phyloP scores from a whole-genome alignment of 345 rosid genomes.

The Lepidium aucheri region DNA sequence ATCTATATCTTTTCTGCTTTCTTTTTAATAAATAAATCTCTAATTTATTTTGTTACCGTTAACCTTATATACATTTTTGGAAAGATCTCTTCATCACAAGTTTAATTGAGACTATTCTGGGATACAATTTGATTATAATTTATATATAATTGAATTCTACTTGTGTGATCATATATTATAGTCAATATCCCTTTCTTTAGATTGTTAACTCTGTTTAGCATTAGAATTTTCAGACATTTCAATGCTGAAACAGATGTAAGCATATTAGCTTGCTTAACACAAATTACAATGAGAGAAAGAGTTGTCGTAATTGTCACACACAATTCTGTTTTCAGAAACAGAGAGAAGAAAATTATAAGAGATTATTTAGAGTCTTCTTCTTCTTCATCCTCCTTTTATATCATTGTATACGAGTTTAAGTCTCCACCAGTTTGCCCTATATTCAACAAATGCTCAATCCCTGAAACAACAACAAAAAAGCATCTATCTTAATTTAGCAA shows the following conservation, averaged over 20 bases:
- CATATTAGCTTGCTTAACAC: background rate
- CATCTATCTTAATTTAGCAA: background rate
- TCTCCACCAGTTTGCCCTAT: slow-evolving; percentile 24
- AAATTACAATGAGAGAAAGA: background rate
- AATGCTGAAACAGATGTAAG: background rate
- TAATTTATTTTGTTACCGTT: background rate
- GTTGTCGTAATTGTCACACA: slow-evolving; percentile 1
- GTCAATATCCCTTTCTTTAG: background rate
- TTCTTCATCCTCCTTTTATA: background rate
- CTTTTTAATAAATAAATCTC: background rate
- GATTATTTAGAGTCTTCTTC: background rate
- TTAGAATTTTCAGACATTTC: background rate
- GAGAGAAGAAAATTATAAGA: background rate
- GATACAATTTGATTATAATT: background rate
- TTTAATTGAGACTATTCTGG: background rate
- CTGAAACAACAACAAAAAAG: slow-evolving; percentile 30
- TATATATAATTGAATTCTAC: background rate
- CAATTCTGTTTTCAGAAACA: too few species aligned
- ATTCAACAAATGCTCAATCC: slow-evolving; percentile 41
- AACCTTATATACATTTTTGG: background rate
- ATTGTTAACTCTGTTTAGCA: background rate
- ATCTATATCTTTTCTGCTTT: background rate
- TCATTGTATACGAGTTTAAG: slow-evolving; percentile 8
- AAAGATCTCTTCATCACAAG: background rate
- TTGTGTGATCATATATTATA: background rate